phyloP scores from a whole-genome alignment of 2,329 filamentous ascomycete species.

The Blastomyces parvus region DNA sequence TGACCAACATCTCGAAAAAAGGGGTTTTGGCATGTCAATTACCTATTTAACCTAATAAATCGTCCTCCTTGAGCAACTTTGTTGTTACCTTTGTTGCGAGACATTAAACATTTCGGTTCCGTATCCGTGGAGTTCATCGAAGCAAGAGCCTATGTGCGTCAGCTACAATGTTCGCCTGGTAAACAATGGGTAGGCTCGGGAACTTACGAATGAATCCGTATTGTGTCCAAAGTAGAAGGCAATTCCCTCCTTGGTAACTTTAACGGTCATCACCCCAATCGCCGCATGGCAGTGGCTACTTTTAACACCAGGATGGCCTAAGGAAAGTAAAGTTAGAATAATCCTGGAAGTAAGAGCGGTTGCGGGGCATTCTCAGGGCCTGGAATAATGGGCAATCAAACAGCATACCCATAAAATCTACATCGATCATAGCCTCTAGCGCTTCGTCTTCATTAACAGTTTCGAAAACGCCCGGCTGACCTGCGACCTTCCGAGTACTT shows the following conservation, averaged over 20 bases:
- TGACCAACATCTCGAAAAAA: background rate
- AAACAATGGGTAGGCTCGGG: background rate
- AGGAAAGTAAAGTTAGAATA: background rate
- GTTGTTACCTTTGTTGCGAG: conserved; percentile 52
- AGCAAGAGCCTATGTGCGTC: conserved; percentile 53
- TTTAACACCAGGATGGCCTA: conserved; percentile 68
- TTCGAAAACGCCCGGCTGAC: conserved; percentile 49
- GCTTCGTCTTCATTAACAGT: conserved; percentile 67
- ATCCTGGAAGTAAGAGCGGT: background rate
- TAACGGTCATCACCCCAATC: conserved; percentile 83
- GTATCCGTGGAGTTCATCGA: conserved; percentile 75
- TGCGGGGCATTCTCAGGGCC: background rate
- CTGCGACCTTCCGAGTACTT: conserved; percentile 49
- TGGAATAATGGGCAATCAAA: conserved; percentile 4
- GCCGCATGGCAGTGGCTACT: conserved; percentile 73
- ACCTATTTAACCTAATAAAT: conserved; percentile 24
- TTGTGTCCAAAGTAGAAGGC: conserved; percentile 94
- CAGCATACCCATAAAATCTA: conserved; percentile 73
- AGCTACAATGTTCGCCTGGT: background rate
- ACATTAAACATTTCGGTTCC: conserved; percentile 77
- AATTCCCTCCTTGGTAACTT: conserved; percentile 66
- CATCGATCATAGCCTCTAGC: conserved; percentile 64
- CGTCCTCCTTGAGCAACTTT: conserved; percentile 42
- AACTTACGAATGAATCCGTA: conserved; percentile 64
- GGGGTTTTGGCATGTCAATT: conserved; percentile 7